phyloP scores from a whole-genome alignment of 768 basidiomycete species.

The Tylopilus subfusipes region DNA sequence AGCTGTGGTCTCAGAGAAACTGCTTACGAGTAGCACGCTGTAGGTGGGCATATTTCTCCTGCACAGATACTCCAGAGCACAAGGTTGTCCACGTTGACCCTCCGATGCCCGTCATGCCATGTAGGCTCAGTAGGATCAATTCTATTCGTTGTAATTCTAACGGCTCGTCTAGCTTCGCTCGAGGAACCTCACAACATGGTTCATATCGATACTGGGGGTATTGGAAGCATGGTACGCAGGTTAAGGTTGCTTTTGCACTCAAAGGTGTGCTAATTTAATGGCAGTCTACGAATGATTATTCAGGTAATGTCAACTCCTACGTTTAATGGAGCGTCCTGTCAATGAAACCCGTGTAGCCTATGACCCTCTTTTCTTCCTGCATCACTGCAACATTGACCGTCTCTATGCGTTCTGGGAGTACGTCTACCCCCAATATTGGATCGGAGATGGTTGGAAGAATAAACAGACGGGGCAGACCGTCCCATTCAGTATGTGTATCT shows the following conservation, averaged over 20 bases:
- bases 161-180: conserved; percentile 5
- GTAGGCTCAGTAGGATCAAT: not conserved
- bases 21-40: not conserved
- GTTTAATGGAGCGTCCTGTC: not conserved
- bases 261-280: not conserved
- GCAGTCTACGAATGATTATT: conserved; percentile 14
- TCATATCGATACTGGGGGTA: conserved; percentile 16
- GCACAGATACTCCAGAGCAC: not conserved
- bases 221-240: conserved; percentile 15
- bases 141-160: not conserved
- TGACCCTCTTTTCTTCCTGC: conserved; percentile 17
- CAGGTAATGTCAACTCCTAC: conserved; percentile 1
- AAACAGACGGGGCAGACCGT: not conserved
- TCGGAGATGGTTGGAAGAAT: conserved; percentile 10
- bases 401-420: conserved; percentile 20
- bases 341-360: not conserved
- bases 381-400: conserved; percentile 18
- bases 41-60: conserved; percentile 21
- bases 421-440: conserved; percentile 17
- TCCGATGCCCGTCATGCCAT: not conserved
- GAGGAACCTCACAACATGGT: conserved; percentile 22
- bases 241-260: not conserved
- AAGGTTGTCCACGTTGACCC: not conserved
- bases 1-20: not conserved
- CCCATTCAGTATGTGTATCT: conserved; percentile 8